Conservation (phyloP, 1,139 yeast species). For the Yamadazyma diddensiae region DNA sequence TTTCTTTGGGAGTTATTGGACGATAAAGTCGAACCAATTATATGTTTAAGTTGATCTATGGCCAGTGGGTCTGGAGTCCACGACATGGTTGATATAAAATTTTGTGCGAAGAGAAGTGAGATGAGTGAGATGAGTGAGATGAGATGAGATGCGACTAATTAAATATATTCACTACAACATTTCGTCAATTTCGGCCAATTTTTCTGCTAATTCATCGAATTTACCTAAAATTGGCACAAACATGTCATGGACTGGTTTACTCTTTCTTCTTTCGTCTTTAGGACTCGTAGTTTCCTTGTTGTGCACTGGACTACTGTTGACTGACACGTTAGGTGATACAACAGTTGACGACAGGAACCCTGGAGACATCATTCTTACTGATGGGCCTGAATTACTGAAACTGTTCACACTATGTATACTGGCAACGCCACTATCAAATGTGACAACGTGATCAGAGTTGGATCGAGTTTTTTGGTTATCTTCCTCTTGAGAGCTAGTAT, state of each 20-base stretch:
- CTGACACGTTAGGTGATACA: not conserved
- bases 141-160: not conserved
- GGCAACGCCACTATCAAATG: conserved; percentile 1
- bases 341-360: not conserved
- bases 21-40: conserved; percentile 67
- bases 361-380: not conserved
- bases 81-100: conserved; percentile 16
- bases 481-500: no score
- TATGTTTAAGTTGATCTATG: conserved; percentile 57
- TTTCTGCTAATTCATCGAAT: conserved; percentile 45
- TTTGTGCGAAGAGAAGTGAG: conserved; percentile 2
- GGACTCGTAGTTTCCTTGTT: not conserved
- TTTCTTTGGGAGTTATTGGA: conserved; percentile 51
- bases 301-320: not conserved
- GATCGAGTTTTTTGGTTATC: no score
- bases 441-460: not conserved
- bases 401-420: conserved; percentile 1
- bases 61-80: conserved; percentile 68
- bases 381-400: not conserved
- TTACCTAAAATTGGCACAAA: conserved; percentile 45
- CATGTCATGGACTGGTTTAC: conserved; percentile 44
- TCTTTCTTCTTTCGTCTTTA: conserved; percentile 18
- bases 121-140: conserved; percentile 1
- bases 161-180: conserved; percentile 10
- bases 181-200: conserved; percentile 42